phyloP scores from a whole-genome alignment of 805 yeast genomes.

The Candida rishiriensis region DNA sequence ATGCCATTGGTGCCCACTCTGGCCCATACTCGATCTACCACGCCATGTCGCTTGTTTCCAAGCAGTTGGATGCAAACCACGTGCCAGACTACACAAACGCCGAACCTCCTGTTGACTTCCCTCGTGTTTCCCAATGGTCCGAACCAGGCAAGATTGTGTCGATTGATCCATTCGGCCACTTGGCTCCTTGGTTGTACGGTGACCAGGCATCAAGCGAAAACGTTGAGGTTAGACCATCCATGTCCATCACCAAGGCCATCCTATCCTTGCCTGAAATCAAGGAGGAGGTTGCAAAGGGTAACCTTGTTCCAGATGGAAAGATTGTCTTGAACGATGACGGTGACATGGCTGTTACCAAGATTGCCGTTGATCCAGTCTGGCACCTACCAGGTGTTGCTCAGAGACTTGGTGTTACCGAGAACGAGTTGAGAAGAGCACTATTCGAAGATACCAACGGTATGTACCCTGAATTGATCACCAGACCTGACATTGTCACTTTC shows the following conservation, averaged over 20 bases:
- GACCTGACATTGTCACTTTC: conserved; percentile 63
- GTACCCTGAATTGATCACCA: conserved; percentile 64
- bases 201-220: conserved; percentile 40
- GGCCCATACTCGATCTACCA: conserved; percentile 64
- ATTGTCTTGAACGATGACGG: conserved; percentile 56
- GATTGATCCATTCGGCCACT: conserved; percentile 64
- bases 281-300: conserved; percentile 50
- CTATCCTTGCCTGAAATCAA: conserved; percentile 56
- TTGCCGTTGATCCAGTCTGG: conserved; percentile 73
- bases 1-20: conserved; percentile 61
- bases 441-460: conserved; percentile 70
- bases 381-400: conserved; percentile 65
- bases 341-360: conserved; percentile 56
- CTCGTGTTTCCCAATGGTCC: conserved; percentile 54
- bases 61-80: conserved; percentile 48
- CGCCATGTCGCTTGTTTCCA: conserved; percentile 60
- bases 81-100: conserved; percentile 59
- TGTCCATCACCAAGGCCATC: conserved; percentile 63
- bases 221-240: conserved; percentile 59
- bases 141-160: conserved; percentile 54
- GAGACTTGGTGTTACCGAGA: conserved; percentile 54
- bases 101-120: conserved; percentile 54
- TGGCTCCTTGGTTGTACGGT: conserved; percentile 55
- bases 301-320: conserved; percentile 54
- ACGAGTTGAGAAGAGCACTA: conserved; percentile 51